Evolutionary conservation across 1,284 basidiomycete genomes (phyloP), one percentile per base, ranked within the genome.

Genomic region (Sporisorium iseilematis-ciliati): DNA sequence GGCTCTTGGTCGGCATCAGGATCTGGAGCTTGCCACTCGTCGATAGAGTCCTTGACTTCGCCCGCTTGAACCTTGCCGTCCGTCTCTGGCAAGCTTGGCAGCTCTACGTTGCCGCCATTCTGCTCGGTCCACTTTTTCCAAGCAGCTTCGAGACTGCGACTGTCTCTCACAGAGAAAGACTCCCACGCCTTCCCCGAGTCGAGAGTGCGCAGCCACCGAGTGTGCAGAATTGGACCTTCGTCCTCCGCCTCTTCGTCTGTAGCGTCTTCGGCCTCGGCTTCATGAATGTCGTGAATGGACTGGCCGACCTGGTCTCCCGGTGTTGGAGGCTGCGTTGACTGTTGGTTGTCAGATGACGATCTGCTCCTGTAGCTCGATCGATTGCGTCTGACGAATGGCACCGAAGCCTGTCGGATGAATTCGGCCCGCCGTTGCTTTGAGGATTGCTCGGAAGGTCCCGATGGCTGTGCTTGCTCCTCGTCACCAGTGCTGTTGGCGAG

Each of bases 381-480:
- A 43, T 40, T 68, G 7, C 65, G 65, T 42, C 45, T 68, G 12
- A 64, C 58, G 11, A 70, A 59, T 0, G 72, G 72, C 21, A 57
- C 57, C 31, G 72, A 75, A 18, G 72, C 72, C 48, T 75, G 66
- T 7, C 72, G 63, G n/a, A 75, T 69, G 57, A 75, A 75, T 11
- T 66, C 65, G 18, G 60, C 72, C 49, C 72, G 52, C 29, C 72
- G 41, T 25, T 69, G 62, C 33, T 75, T 75, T 0, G 72, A 66
- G 0, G 62, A 48, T 42, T 53, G 61, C 8, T 68, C 71, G 51
- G 57, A 50, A 20, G 57, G 4, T 10, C 12, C 40, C n/a, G 40
- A 14, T 5, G 43, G n/a, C 21, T 61, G 46, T 20, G 25, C 31
- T 5, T 50, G 67, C 38, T 65, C 62, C 10, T 65, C 67, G 20